phyloP scores from a whole-genome alignment of 208 protist genomes.

The Trypanosoma cruzi region DNA sequence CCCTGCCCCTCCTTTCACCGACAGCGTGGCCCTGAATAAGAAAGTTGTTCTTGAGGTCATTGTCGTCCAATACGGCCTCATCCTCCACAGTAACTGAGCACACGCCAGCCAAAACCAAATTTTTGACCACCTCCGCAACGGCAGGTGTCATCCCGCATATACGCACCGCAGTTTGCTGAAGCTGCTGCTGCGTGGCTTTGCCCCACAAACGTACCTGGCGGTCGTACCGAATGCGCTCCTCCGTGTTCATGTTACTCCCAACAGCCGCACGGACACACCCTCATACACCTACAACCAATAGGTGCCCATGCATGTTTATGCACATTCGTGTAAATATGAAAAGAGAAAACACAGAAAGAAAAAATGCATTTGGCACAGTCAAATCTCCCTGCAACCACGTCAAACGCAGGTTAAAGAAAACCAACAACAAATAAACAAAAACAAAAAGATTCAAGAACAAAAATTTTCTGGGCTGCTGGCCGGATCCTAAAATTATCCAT shows the following conservation, averaged over 20 bases:
- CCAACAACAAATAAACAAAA: no score
- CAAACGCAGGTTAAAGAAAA: no score
- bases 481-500: no score
- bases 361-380: no score
- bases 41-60: constrained; percentile 50
- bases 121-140: constrained; percentile 86
- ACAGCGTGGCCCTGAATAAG: constrained; percentile 46
- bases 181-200: constrained; percentile 83
- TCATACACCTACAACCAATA: no score
- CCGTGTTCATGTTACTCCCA: constrained; percentile 31
- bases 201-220: constrained; percentile 95
- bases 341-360: no score
- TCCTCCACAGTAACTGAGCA: constrained; percentile 52
- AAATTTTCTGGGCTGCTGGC: no score
- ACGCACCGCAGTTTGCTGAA: constrained; percentile 62
- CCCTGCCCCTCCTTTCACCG: constrained; percentile 13
- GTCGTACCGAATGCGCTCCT: constrained; percentile 90
- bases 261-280: neutral
- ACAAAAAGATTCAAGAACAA: no score
- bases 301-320: no score
- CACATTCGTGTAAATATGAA: no score
- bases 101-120: constrained; percentile 91
- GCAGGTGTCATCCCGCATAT: constrained; percentile 63
- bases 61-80: constrained; percentile 21
- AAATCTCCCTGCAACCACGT: no score